Base-by-base conservation (phyloP, 2,329 filamentous ascomycete genomes). In the Neofusicoccum ribis region DNA sequence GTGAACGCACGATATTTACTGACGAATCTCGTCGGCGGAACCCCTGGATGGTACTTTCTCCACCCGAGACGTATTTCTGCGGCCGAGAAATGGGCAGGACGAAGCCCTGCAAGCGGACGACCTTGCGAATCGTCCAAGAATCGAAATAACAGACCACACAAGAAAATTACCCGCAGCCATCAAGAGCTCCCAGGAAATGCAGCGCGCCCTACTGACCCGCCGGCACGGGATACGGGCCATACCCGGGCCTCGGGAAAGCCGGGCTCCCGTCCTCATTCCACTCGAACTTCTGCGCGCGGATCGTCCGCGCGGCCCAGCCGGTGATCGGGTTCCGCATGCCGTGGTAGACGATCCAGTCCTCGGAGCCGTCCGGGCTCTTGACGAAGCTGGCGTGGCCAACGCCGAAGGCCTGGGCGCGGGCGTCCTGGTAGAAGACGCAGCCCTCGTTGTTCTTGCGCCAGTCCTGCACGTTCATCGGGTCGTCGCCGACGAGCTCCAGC, bases 341-440 rank as follows among this genome's bases (percentile, higher is more conserved):
- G 70, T 84, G 82, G 70, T 84, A 85, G n/a, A 84, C 79, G 58
- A 85, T 81, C 80, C 81, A 85, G 63, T 81, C 74, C 71, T 84
- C 79, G 1, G 56, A 77, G 0, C 78, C 80, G 69, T 84, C 82
- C 0, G 80, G 81, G 64, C 78, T 81, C 63, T 78, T 82, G 5
- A 78, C 79, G 66, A 83, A 85, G 67, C 81, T 83, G 17, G 82
- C 82, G 68, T 84, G 82, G 0, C 83, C 82, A 4, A 84, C 82
- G 0, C 82, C 82, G 67, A 81, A 84, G 0, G 79, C 80, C 36
- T 76, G 65, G 50, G 79, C 78, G 5, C 70, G 67, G 1, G 80
- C 75, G 59, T 84, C 83, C 67, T 84, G 81, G 66, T 83, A 82
- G 70, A 84, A 84, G 12, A 84, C 76, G 72, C 73, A 82, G 64